Evolutionary conservation across 345 rosid genomes (phyloP).

Genomic region (Eucalyptus sp.): DNA sequence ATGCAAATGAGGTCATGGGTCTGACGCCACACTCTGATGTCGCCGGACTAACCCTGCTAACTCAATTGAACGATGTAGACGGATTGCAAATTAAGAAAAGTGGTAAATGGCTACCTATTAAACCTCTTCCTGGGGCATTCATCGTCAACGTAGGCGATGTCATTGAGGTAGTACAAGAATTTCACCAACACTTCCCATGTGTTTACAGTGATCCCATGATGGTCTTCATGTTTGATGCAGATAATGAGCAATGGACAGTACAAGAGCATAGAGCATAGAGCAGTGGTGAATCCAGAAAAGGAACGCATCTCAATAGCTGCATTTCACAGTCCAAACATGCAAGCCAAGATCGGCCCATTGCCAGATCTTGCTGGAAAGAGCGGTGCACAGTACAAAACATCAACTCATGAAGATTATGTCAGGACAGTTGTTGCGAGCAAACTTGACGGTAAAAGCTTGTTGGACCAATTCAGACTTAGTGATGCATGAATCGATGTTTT

Average conservation of each 20-base stretch:
- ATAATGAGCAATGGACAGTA: conserved; percentile 12
- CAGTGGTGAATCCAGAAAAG: conserved; percentile 16
- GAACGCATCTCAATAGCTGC: conserved; percentile 19
- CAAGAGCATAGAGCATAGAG: conserved; percentile 38
- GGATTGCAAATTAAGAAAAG: conserved; percentile 22
- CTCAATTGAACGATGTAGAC: conserved; percentile 9
- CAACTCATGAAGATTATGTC: neutral
- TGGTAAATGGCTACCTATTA: conserved; percentile 13
- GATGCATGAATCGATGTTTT: neutral
- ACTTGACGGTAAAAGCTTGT: conserved; percentile 20
- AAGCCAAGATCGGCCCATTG: conserved; percentile 15
- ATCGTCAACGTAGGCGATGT: conserved; percentile 17
- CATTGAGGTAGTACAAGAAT: conserved; percentile 11
- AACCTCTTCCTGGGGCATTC: conserved; percentile 15
- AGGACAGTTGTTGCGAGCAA: conserved; percentile 1
- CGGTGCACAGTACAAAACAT: conserved; percentile 3
- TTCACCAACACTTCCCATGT: neutral
- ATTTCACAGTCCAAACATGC: conserved; percentile 13
- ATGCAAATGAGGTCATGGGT: conserved; percentile 18
- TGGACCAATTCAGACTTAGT: conserved; percentile 2
- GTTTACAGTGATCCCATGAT: neutral
- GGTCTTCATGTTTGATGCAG: neutral
- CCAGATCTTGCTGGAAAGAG: neutral
- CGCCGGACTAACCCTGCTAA: conserved; percentile 14
- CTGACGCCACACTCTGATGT: conserved; percentile 27